Conservation (phyloP, 805 yeast genomes). For the Nakazawaea holstii region DNA sequence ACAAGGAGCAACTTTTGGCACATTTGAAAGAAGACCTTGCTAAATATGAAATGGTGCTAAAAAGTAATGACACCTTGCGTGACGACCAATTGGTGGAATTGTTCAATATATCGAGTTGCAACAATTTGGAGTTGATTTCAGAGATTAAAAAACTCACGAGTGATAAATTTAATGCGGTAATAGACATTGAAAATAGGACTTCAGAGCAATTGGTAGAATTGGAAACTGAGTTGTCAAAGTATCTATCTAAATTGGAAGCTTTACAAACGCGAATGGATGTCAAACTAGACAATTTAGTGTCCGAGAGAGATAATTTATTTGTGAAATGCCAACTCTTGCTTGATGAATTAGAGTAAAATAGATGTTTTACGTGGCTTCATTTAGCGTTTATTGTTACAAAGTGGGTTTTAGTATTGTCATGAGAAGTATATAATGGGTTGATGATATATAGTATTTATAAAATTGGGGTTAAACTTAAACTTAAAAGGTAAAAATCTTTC, state of each 20-base stretch:
- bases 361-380: too few relatives aligned
- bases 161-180: not conserved
- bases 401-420: not conserved
- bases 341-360: constrained; percentile 2
- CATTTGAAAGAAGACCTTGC: not conserved
- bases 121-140: not conserved
- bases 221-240: not conserved
- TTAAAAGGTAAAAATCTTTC: too few relatives aligned
- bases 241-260: not conserved
- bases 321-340: constrained; percentile 7
- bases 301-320: constrained; percentile 4
- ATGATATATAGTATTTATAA: too few relatives aligned
- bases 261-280: not conserved
- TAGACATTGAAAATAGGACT: not conserved
- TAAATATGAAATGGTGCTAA: constrained; percentile 1
- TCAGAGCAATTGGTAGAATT: not conserved
- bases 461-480: too few relatives aligned
- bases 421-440: not conserved
- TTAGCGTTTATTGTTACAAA: too few relatives aligned
- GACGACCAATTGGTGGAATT: not conserved
- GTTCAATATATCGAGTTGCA: constrained; percentile 3
- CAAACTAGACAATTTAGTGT: not conserved
- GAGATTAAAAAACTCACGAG: not conserved
- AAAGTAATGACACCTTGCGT: not conserved
- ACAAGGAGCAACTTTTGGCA: not conserved